phyloP scores from a whole-genome alignment of 2,329 filamentous ascomycete genomes.

The Hypoxylon sp. region DNA sequence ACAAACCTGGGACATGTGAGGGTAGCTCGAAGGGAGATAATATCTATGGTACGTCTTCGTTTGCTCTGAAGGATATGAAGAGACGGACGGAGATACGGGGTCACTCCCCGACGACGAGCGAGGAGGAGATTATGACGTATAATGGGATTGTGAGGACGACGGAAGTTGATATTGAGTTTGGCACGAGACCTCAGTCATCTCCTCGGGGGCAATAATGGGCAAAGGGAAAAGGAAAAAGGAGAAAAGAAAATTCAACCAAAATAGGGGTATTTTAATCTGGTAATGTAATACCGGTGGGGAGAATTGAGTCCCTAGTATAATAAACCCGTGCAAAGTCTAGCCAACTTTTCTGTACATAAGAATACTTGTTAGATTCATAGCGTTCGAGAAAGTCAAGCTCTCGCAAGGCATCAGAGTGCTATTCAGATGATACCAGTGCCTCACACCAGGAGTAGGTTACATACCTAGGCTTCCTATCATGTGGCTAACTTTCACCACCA shows the following conservation, averaged over 20 bases:
- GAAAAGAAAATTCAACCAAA: too few species aligned
- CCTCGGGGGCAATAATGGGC: slow-evolving; percentile 4
- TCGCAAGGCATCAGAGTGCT: background rate
- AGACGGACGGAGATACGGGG: slow-evolving; percentile 47
- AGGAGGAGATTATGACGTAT: slow-evolving; percentile 55
- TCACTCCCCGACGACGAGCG: slow-evolving; percentile 51
- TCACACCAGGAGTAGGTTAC: background rate
- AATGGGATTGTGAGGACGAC: slow-evolving; percentile 54
- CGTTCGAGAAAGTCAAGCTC: background rate
- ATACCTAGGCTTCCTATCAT: too few species aligned
- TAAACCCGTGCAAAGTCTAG: slow-evolving; percentile 4
- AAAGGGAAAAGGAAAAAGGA: background rate
- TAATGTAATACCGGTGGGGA: slow-evolving; percentile 11
- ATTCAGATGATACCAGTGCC: too few species aligned
- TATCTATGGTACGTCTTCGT: slow-evolving; percentile 37
- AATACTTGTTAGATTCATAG: background rate
- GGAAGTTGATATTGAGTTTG: slow-evolving; percentile 40
- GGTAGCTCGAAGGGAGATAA: slow-evolving; percentile 28
- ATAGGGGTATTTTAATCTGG: too few species aligned
- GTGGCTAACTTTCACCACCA: too few species aligned
- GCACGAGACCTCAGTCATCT: slow-evolving; percentile 29
- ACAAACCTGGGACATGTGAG: slow-evolving; percentile 22
- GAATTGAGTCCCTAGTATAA: background rate
- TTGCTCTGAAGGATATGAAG: slow-evolving; percentile 41
- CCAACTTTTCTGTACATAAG: slow-evolving; percentile 19